Base-by-base conservation (phyloP, 768 basidiomycete genomes). In the Leccinellum rugosiceps region DNA sequence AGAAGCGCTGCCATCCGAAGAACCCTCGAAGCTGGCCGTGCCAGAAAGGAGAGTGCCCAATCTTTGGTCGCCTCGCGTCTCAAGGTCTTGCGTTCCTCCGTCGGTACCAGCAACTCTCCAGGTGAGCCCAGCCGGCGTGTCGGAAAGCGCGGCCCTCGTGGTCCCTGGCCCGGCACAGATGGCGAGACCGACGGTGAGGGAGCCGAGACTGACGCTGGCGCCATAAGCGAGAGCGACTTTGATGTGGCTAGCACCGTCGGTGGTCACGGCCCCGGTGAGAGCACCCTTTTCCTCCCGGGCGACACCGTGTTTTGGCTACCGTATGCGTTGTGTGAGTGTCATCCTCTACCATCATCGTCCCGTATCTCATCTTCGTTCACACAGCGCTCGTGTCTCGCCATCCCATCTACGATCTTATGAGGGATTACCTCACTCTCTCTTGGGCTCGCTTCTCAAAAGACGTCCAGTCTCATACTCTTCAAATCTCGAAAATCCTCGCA, bases 221-320 rank as follows among this genome's bases (percentile, higher is more conserved):
- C 82, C 30, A 79, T 91, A 55, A 92, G 89, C 66, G 91, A 94
- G 75, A 93, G 92, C 65, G 92, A 93, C 64, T 91, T 85, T 63
- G 92, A 93, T 60, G 84, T 84, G 43, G 87, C 87, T 4, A 92
- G 90, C 66, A 89, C 87, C 7, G 75, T 88, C 30, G 70, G 66
- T 48, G 88, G 89, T 10, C 88, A 90, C 68, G 87, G 85, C 8
- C 90, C 90, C 25, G 90, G 92, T 7, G 92, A 92, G 72, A 93
- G 91, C 69, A 93, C 92, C 4, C 76, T 94, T 32, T 94, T 94
- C 75, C 77, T 94, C 28, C 91, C 92, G 1, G 90, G 89, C 1
- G 92, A 94, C 65, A 90, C 92, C 15, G 92, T 93, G 30, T 94
- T 95, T 67, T 97, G 94, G 95, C 80, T 97, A 38, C 95, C 95